Evolutionary conservation across 2,329 filamentous ascomycete genomes (phyloP).

Genomic region (Ophiostoma quercus): DNA sequence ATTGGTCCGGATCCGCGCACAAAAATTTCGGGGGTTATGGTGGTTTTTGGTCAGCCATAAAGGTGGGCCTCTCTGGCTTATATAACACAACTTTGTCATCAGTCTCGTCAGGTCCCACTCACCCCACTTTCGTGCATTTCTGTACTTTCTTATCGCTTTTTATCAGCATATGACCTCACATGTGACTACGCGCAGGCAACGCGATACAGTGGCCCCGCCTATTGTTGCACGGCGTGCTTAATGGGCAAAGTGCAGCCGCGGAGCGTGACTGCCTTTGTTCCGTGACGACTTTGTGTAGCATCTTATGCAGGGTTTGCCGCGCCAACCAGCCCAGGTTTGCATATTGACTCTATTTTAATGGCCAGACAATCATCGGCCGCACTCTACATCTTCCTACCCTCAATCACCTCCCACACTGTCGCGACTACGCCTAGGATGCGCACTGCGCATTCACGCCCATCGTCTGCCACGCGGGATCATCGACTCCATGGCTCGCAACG

Average conservation of each 20-base stretch:
- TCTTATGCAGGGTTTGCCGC: background rate
- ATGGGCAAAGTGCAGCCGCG: background rate
- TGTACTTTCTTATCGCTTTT: background rate
- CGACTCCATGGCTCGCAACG: slow-evolving; percentile 33
- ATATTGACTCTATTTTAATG: background rate
- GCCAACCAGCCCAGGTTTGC: background rate
- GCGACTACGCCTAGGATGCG: slow-evolving; percentile 39
- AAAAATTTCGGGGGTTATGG: slow-evolving; percentile 21
- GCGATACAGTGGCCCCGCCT: slow-evolving; percentile 19
- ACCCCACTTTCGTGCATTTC: background rate
- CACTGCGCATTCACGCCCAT: slow-evolving; percentile 39
- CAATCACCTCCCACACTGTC: slow-evolving; percentile 32
- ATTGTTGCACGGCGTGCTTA: background rate
- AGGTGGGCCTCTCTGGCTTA: background rate
- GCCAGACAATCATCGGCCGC: background rate
- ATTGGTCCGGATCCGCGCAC: slow-evolving; percentile 23
- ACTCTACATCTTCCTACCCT: slow-evolving; percentile 10
- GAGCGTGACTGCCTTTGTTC: slow-evolving; percentile 2
- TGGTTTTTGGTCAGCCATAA: slow-evolving; percentile 15
- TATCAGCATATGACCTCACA: slow-evolving; percentile 28
- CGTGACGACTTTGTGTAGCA: background rate
- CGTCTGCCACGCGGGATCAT: slow-evolving; percentile 29
- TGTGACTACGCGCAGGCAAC: slow-evolving; percentile 31
- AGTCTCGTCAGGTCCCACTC: background rate
- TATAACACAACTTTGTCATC: slow-evolving; percentile 7